Conservation (phyloP, 345 rosid species). For the Acer negundo region DNA sequence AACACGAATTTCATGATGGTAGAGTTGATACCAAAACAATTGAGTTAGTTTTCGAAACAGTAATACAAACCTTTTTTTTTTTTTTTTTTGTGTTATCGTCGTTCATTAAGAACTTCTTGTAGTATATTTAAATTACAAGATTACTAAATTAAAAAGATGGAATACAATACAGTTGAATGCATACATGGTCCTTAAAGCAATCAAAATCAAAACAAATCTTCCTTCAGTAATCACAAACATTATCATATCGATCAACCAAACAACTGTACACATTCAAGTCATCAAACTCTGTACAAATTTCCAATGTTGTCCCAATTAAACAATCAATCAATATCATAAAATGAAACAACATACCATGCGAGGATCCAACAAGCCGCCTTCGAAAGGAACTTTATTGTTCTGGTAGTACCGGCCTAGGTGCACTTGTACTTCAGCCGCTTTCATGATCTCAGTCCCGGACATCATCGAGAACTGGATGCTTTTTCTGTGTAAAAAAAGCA, state of each 20-base stretch:
- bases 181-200: too few relatives aligned
- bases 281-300: not conserved
- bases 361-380: conserved; percentile 81
- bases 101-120: too few relatives aligned
- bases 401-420: conserved; percentile 61
- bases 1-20: not conserved
- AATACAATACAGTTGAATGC: too few relatives aligned
- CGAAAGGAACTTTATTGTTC: conserved; percentile 40
- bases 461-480: conserved; percentile 70
- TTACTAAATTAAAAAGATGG: too few relatives aligned
- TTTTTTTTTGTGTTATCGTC: too few relatives aligned
- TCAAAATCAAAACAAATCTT: too few relatives aligned
- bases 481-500: conserved; percentile 45
- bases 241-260: too few relatives aligned
- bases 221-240: too few relatives aligned
- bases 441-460: conserved; percentile 65
- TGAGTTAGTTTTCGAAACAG: too few relatives aligned
- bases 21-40: not conserved
- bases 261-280: not conserved
- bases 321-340: conserved; percentile 2
- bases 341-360: conserved; percentile 55
- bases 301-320: not conserved
- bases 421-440: conserved; percentile 82
- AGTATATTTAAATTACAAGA: too few relatives aligned
- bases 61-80: too few relatives aligned